phyloP scores from a whole-genome alignment of 306 rosid species.

The Prunus armeniaca region DNA sequence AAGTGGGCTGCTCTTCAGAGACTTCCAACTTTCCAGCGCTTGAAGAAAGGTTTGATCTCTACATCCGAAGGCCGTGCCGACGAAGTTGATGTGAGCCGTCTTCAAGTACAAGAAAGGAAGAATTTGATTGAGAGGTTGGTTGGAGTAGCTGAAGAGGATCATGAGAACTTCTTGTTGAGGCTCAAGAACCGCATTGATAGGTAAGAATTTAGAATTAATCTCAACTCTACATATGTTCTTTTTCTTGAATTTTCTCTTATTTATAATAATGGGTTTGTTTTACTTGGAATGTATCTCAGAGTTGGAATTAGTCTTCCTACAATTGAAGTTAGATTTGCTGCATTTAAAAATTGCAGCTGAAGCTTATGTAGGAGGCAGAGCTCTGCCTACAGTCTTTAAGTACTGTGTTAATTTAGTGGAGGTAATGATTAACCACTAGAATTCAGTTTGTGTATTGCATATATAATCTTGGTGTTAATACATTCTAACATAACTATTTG shows the following conservation, averaged over 20 bases:
- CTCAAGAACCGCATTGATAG: slow-evolving; percentile 22
- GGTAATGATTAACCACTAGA: not conserved
- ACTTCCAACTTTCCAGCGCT: slow-evolving; percentile 15
- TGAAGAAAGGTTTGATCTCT: slow-evolving; percentile 16
- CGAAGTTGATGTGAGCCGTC: slow-evolving; percentile 7
- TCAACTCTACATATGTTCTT: not conserved
- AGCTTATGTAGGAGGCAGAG: slow-evolving; percentile 15
- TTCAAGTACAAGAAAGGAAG: slow-evolving; percentile 6
- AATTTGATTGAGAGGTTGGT: slow-evolving; percentile 19
- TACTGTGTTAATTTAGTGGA: slow-evolving; percentile 15
- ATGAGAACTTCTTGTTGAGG: slow-evolving; percentile 17
- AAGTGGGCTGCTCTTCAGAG: slow-evolving; percentile 26
- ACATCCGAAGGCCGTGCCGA: slow-evolving; percentile 7
- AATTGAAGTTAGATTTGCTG: slow-evolving; percentile 19
- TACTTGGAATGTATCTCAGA: slow-evolving; percentile 1
- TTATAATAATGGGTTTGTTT: not conserved
- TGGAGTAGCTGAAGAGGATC: slow-evolving; percentile 14
- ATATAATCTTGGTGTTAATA: not conserved
- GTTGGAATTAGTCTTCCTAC: slow-evolving; percentile 18
- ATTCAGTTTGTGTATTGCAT: not conserved
- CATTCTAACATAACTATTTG: not conserved
- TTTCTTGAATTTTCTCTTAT: not conserved
- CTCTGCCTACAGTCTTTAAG: slow-evolving; percentile 18
- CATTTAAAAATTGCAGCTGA: slow-evolving; percentile 14
- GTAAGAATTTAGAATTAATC: not conserved